Evolutionary conservation across 805 yeast species (phyloP).

Genomic region (Wickerhamomyces sydowiorum): DNA sequence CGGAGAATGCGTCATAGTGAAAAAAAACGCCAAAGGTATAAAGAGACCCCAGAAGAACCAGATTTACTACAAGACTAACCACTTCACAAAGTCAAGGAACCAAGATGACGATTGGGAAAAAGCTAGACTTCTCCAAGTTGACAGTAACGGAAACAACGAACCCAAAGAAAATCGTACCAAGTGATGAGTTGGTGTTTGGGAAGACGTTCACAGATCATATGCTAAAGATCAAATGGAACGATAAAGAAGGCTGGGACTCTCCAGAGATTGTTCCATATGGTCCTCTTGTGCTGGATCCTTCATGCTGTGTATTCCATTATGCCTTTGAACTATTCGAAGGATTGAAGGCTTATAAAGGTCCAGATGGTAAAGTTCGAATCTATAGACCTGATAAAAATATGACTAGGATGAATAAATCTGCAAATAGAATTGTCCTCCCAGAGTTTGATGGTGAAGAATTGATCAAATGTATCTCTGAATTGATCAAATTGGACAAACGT

Average conservation of each 20-base stretch:
- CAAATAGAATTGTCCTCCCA: constrained; percentile 86
- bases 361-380: constrained; percentile 62
- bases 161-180: constrained; percentile 53
- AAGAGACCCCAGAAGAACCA: too few relatives aligned
- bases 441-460: constrained; percentile 76
- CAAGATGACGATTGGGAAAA: too few relatives aligned
- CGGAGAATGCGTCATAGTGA: too few relatives aligned
- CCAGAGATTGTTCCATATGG: constrained; percentile 88
- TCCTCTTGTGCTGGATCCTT: constrained; percentile 75
- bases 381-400: constrained; percentile 92
- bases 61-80: too few relatives aligned
- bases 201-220: constrained; percentile 81
- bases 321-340: constrained; percentile 96
- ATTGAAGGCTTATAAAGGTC: constrained; percentile 78
- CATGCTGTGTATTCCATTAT: constrained; percentile 88
- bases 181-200: constrained; percentile 65
- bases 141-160: constrained; percentile 36
- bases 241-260: constrained; percentile 74
- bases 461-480: constrained; percentile 67
- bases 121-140: constrained; percentile 51
- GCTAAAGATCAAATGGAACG: constrained; percentile 81
- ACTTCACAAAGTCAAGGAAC: too few relatives aligned
- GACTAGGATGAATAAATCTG: constrained; percentile 85
- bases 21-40: too few relatives aligned
- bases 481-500: constrained; percentile 66